Evolutionary conservation across 2,329 filamentous ascomycete species (phyloP).

Genomic region (Arthrinium phaeospermum): DNA sequence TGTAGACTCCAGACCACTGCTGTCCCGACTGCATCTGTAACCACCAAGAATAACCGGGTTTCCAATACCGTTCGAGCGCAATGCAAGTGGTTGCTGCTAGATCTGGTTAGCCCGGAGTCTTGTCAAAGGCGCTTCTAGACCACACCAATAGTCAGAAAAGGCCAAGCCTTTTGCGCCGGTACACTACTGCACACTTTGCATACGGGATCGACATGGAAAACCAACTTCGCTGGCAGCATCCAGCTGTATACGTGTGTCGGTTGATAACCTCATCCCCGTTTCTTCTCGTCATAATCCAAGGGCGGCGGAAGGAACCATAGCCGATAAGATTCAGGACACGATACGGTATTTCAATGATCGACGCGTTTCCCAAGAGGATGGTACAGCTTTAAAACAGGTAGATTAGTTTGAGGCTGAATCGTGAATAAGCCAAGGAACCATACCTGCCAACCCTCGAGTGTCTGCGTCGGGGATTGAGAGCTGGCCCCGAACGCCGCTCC

Average conservation of each 20-base stretch:
- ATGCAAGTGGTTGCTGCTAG: too few species aligned
- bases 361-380: not conserved
- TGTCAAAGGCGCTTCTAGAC: too few species aligned
- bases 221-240: not conserved
- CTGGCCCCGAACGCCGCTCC: constrained; percentile 7
- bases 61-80: too few species aligned
- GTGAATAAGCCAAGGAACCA: not conserved
- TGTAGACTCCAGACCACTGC: too few species aligned
- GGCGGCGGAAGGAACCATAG: not conserved
- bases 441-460: not conserved
- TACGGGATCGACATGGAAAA: not conserved
- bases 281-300: not conserved
- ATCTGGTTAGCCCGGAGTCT: too few species aligned
- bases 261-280: not conserved
- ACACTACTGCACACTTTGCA: not conserved
- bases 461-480: not conserved
- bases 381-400: not conserved
- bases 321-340: not conserved
- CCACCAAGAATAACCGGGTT: too few species aligned
- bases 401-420: constrained; percentile 8
- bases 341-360: not conserved
- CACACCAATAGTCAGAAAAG: not conserved
- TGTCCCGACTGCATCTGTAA: too few species aligned
- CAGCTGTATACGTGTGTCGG: not conserved
- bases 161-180: not conserved